Conservation (phyloP, 2,329 filamentous ascomycete species). For the Penicillium sp. region DNA sequence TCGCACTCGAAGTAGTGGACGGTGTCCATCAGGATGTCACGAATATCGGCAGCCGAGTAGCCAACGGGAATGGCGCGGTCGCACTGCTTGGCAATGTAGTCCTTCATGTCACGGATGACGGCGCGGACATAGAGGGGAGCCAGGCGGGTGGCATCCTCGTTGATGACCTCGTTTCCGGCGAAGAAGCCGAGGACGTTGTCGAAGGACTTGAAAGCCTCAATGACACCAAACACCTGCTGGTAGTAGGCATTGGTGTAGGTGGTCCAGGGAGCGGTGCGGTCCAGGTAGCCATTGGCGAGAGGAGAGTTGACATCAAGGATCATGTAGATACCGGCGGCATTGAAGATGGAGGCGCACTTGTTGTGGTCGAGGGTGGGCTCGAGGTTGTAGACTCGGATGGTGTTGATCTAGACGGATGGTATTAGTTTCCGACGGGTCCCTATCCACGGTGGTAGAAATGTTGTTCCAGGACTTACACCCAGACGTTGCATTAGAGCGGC, state of each 20-base stretch:
- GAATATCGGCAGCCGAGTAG: conserved; percentile 68
- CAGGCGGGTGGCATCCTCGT: conserved; percentile 56
- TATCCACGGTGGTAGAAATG: too few species aligned
- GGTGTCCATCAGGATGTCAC: conserved; percentile 60
- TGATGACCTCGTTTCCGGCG: conserved; percentile 69
- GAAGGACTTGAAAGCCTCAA: conserved; percentile 68
- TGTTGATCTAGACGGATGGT: conserved; percentile 53
- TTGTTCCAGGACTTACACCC: conserved; percentile 47
- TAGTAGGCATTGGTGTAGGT: conserved; percentile 60
- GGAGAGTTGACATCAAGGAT: conserved; percentile 67
- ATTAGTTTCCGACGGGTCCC: neutral
- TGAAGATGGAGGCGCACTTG: conserved; percentile 65
- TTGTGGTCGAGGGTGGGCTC: conserved; percentile 62
- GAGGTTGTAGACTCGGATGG: conserved; percentile 66
- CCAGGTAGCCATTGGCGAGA: conserved; percentile 56
- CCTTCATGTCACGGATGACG: conserved; percentile 67
- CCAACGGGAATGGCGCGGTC: conserved; percentile 64
- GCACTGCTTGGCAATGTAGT: conserved; percentile 64
- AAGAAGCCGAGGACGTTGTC: conserved; percentile 69
- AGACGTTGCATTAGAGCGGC: conserved; percentile 64
- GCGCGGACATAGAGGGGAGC: conserved; percentile 63
- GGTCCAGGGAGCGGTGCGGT: conserved; percentile 56
- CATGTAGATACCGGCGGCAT: conserved; percentile 66
- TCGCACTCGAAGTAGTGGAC: conserved; percentile 64
- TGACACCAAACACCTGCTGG: conserved; percentile 60